These are phyloP conservation scores for Leishmania turanica DNA, from an alignment of 208 protist genomes.

Conservation along the genomic window DNA sequence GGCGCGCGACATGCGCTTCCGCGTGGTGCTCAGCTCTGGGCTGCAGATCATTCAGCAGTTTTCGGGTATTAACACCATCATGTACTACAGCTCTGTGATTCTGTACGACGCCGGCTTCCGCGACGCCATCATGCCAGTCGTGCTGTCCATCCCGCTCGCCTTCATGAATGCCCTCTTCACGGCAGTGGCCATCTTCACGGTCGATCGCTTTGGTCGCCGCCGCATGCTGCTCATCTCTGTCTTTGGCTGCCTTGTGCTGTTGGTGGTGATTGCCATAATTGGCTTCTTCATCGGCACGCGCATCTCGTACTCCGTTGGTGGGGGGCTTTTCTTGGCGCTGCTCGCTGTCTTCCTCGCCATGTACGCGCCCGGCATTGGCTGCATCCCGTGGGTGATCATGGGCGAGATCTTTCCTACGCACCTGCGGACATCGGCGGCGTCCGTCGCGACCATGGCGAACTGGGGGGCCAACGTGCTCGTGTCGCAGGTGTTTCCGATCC, in stretches of 20 bases:
- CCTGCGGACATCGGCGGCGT: conserved; percentile 79
- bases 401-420: conserved; percentile 90
- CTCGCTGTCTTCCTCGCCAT: conserved; percentile 82
- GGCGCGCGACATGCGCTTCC: conserved; percentile 57
- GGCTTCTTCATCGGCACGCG: conserved; percentile 65
- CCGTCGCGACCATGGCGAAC: conserved; percentile 91
- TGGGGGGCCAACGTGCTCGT: conserved; percentile 89
- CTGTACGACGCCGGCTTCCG: conserved; percentile 82
- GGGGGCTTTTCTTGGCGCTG: conserved; percentile 79
- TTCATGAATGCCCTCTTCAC: conserved; percentile 91
- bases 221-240: conserved; percentile 71
- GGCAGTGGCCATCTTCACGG: conserved; percentile 70
- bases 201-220: conserved; percentile 83
- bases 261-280: conserved; percentile 56
- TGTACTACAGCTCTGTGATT: conserved; percentile 94
- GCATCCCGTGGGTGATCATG: conserved; percentile 93
- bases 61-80: conserved; percentile 93
- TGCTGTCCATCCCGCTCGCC: conserved; percentile 85
- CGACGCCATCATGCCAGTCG: conserved; percentile 74
- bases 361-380: conserved; percentile 88
- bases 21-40: conserved; percentile 75
- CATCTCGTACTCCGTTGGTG: conserved; percentile 59
- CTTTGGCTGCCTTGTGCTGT: conserved; percentile 63
- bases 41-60: conserved; percentile 94
- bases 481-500: conserved; percentile 86